Base-by-base conservation (phyloP, 176 grass and related monocot species). In the Aegilops sharonensis region DNA sequence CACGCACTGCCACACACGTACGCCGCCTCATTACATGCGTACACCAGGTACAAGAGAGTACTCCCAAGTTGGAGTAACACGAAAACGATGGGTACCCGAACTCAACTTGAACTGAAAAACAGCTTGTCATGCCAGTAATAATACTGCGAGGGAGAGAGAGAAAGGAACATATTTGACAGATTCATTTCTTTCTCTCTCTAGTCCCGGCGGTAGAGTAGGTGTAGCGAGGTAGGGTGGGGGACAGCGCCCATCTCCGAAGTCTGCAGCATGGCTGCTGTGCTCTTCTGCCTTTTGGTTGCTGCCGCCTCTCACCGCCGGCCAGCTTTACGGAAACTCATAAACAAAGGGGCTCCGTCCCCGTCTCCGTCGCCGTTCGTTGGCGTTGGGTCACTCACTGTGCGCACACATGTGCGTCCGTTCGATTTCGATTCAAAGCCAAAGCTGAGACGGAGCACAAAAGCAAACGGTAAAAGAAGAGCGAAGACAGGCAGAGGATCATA, bases 321-420 rank as follows among this genome's bases (percentile, higher is more conserved):
- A 73, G 89, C 84, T 21, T 94, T 94, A 92, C 86, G 86, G 90
- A 94, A 97, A 94, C 89, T 92, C 88, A 89, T 89, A 92, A 92
- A 92, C 88, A 90, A 97, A 85, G 78, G 39, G 0, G 5, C 50
- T 72, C 24, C 21, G 9, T 25, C 32, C 4, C 12, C 5, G 56
- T 40, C 47, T 8, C 37, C 63, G 70, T 31, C 37, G 66, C 4
- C 13, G 47, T 54, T 54, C 50, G 50, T 54, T 54, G 50, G 50
- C 50, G 50, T 54, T 54, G 50, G 50, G 50, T 18, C 14, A 17
- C 14, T 48, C 4, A 71, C 72, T 86, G 79, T 83, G 42, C 85
- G 24, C 85, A 62, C 85, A 85, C 76, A 84, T 81, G 77, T 70
- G 77, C 77, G 68, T 15, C 57, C 27, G 54, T 50, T 72, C 80